A percentile compares a stretch with the other conserved stretches of the same genome.
These are phyloP conservation scores for Fusarium odoratissimum DNA, from an alignment of 2,329 filamentous ascomycete genomes.

Conservation along the genomic window DNA sequence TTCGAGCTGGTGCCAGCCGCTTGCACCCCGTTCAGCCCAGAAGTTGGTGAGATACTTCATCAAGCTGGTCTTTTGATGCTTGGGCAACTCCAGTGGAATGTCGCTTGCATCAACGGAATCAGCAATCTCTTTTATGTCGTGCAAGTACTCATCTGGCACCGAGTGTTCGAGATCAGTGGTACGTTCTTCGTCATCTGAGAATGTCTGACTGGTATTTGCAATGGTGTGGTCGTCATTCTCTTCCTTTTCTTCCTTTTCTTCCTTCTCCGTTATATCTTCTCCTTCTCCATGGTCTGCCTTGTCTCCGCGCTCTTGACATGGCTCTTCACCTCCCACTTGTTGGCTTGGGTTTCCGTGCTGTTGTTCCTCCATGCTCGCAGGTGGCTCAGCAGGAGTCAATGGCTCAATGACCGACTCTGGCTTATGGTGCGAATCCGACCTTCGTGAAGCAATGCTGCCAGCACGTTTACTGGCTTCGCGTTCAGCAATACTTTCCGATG, in stretches of 20 bases:
- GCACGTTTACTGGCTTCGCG: slow-evolving; percentile 49
- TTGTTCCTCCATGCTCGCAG: slow-evolving; percentile 39
- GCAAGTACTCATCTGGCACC: slow-evolving; percentile 74
- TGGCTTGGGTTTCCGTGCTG: slow-evolving; percentile 43
- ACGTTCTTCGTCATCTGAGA: slow-evolving; percentile 75
- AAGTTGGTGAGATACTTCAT: slow-evolving; percentile 98
- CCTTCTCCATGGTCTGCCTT: slow-evolving; percentile 32
- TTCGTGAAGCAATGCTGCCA: slow-evolving; percentile 39
- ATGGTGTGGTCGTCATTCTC: slow-evolving; percentile 47
- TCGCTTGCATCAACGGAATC: slow-evolving; percentile 72
- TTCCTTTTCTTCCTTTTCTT: slow-evolving; percentile 45
- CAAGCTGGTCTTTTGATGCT: slow-evolving; percentile 91
- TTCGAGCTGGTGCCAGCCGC: slow-evolving; percentile 91
- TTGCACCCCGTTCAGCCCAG: slow-evolving; percentile 97
- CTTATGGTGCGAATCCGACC: slow-evolving; percentile 44
- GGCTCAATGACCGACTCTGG: slow-evolving; percentile 35
- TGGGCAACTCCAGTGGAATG: slow-evolving; percentile 80
- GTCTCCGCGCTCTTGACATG: slow-evolving; percentile 38
- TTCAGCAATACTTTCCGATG: slow-evolving; percentile 58
- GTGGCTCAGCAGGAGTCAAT: slow-evolving; percentile 41
- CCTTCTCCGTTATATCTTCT: slow-evolving; percentile 43
- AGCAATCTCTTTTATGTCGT: slow-evolving; percentile 71
- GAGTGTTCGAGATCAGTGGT: slow-evolving; percentile 79
- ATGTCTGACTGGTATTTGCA: slow-evolving; percentile 60
- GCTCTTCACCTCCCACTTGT: slow-evolving; percentile 44